Evolutionary conservation across 768 basidiomycete species (phyloP), one percentile per base, ranked within the genome.

Genomic region (Coprinopsis cinerea): DNA sequence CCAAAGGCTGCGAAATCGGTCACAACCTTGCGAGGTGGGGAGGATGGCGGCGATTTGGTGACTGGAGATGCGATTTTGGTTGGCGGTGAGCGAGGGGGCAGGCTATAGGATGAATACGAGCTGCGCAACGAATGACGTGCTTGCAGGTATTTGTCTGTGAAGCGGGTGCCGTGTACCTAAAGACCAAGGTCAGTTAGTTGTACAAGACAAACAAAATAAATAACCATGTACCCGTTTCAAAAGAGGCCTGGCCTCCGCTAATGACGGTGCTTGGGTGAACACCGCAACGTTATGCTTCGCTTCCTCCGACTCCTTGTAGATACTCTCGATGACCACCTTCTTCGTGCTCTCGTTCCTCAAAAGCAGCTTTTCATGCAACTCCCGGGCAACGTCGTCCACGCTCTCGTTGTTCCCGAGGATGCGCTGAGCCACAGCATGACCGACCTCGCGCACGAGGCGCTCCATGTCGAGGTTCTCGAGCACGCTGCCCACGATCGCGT

Each of bases 401-500:
- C 88, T 93, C 66, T 96, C 88, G 65, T 95, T 88, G 56, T 92
- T 90, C 18, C 90, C 88, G 9, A 92, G 78, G 64, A 98, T 92
- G 45, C 94, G 81, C 58, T 90, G 82, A 5, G 93, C 92, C 6
- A 98, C 93, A 7, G 92, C 92, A 51, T 86, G 78, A 15, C 95
- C 95, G 43, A 98, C 93, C 68, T 98, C 95, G 30, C 83, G 82
- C 49, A 98, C 92, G 32, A 98, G 77, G 25, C 92, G 81, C 61
- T 98, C 95, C 95, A 98, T 95, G 66, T 98, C 95, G 52, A 97
- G 82, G 60, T 97, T 96, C 71, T 98, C 95, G 24, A 98, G 76
- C 36, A 97, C 94, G 64, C 90, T 91, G 27, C 93, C 95, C 49
- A 94, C 92, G 51, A 98, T 98, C 25, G 95, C 95, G 61, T 95